Evolutionary conservation across 2,329 filamentous ascomycete species (phyloP).

Genomic region (Phoma sp.): DNA sequence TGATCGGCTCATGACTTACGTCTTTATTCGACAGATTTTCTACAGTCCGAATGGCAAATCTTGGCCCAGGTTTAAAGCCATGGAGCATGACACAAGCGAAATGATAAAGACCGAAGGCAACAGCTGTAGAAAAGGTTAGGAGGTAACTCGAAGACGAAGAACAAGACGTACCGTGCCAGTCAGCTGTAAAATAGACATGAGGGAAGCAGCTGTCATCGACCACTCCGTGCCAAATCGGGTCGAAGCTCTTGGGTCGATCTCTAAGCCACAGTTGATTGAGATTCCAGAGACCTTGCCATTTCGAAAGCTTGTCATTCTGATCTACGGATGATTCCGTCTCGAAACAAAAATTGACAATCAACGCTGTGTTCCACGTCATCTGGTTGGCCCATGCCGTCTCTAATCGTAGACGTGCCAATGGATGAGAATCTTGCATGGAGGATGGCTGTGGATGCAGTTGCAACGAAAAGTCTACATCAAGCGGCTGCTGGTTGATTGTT

Average conservation of each 20-base stretch:
- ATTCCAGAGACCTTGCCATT: constrained; percentile 35
- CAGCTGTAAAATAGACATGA: constrained; percentile 36
- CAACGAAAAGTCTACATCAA: constrained; percentile 37
- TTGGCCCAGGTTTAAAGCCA: constrained; percentile 37
- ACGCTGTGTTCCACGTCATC: constrained; percentile 42
- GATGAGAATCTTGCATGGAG: constrained; percentile 32
- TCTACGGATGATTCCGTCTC: constrained; percentile 22
- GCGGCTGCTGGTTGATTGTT: constrained; percentile 41
- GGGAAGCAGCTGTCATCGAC: constrained; percentile 25
- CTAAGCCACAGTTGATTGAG: constrained; percentile 30
- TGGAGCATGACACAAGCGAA: constrained; percentile 40
- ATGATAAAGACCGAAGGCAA: constrained; percentile 37
- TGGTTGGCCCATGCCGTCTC: constrained; percentile 44
- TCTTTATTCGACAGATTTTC: constrained; percentile 26
- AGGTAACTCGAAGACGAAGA: background rate
- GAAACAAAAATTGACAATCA: constrained; percentile 40
- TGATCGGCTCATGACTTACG: constrained; percentile 17
- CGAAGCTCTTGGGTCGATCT: constrained; percentile 34
- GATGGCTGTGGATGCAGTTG: constrained; percentile 30
- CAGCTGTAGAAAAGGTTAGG: constrained; percentile 17
- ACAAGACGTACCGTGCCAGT: constrained; percentile 37
- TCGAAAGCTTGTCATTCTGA: constrained; percentile 13
- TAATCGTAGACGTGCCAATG: constrained; percentile 30
- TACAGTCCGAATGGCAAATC: constrained; percentile 33
- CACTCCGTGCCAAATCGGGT: constrained; percentile 37